Conservation (phyloP, 2,329 filamentous ascomycete genomes). For the Colletotrichum filicis region DNA sequence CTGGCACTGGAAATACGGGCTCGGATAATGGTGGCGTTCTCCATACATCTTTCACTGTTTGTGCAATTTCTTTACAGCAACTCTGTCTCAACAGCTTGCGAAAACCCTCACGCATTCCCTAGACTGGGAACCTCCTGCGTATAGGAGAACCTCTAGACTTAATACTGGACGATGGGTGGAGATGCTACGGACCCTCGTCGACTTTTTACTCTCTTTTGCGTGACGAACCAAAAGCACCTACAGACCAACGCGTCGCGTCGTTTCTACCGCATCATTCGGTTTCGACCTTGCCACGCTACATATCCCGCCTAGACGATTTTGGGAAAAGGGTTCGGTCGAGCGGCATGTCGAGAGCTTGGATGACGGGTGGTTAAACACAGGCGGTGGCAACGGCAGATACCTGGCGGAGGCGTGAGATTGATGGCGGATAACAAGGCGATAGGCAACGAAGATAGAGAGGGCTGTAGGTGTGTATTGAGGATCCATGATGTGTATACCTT, state of each 20-base stretch:
- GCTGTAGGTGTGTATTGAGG: slow-evolving; percentile 32
- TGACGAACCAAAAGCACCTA: slow-evolving; percentile 32
- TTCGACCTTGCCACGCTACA: background rate
- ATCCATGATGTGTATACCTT: slow-evolving; percentile 33
- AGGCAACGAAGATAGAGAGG: slow-evolving; percentile 33
- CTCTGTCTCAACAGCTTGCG: slow-evolving; percentile 31
- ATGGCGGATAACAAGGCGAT: background rate
- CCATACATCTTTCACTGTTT: slow-evolving; percentile 36
- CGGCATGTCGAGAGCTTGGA: slow-evolving; percentile 25
- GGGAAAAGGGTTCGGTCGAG: slow-evolving; percentile 12
- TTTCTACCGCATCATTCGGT: background rate
- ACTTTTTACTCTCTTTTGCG: slow-evolving; percentile 42
- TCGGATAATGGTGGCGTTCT: slow-evolving; percentile 37
- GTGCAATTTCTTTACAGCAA: slow-evolving; percentile 33
- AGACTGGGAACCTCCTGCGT: slow-evolving; percentile 44
- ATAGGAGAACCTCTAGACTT: slow-evolving; percentile 56
- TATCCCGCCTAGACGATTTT: slow-evolving; percentile 14
- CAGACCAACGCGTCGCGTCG: slow-evolving; percentile 13
- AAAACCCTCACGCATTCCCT: slow-evolving; percentile 26
- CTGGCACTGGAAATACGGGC: slow-evolving; percentile 15
- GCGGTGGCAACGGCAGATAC: slow-evolving; percentile 7
- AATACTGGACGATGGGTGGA: slow-evolving; percentile 47
- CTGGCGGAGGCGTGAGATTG: slow-evolving; percentile 16
- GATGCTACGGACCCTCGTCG: slow-evolving; percentile 36
- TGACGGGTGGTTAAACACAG: slow-evolving; percentile 1